Percentiles rank a stretch among this genome's conserved stretches.
Conservation (phyloP, 768 basidiomycete species). For the Kwoniella dendrophila region DNA sequence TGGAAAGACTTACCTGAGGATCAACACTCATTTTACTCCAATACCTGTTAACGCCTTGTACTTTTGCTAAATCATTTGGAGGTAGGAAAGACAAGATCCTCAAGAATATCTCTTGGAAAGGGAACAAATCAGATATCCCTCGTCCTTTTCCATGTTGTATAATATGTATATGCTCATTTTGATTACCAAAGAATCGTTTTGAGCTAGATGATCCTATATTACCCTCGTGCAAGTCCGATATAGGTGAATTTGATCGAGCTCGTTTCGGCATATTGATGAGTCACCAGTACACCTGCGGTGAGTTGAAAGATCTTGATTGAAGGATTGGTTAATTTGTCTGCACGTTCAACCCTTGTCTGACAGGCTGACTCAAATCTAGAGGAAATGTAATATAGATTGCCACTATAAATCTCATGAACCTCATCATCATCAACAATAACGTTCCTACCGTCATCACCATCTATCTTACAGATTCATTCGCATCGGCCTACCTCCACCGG, state of each 20-base stretch:
- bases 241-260: slow-evolving; percentile 12
- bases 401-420: too few relatives aligned
- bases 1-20: slow-evolving; percentile 48
- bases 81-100: slow-evolving; percentile 49
- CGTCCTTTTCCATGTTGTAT: not conserved
- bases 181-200: not conserved
- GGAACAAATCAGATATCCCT: slow-evolving; percentile 33
- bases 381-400: too few relatives aligned
- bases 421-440: not conserved
- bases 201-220: not conserved
- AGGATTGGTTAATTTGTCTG: too few relatives aligned
- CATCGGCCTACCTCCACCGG: slow-evolving; percentile 7
- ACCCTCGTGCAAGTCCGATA: not conserved
- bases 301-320: too few relatives aligned
- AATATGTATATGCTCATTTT: not conserved
- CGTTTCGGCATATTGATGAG: slow-evolving; percentile 16
- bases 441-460: not conserved
- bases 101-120: slow-evolving; percentile 53
- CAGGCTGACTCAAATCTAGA: too few relatives aligned
- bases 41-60: slow-evolving; percentile 48
- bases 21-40: slow-evolving; percentile 52
- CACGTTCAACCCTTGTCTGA: too few relatives aligned
- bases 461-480: not conserved
- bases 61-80: slow-evolving; percentile 38
- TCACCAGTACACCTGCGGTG: too few relatives aligned